These are phyloP conservation scores for Fusarium cyanostomum DNA, from an alignment of 2,329 filamentous ascomycete genomes.

Conservation along the genomic window DNA sequence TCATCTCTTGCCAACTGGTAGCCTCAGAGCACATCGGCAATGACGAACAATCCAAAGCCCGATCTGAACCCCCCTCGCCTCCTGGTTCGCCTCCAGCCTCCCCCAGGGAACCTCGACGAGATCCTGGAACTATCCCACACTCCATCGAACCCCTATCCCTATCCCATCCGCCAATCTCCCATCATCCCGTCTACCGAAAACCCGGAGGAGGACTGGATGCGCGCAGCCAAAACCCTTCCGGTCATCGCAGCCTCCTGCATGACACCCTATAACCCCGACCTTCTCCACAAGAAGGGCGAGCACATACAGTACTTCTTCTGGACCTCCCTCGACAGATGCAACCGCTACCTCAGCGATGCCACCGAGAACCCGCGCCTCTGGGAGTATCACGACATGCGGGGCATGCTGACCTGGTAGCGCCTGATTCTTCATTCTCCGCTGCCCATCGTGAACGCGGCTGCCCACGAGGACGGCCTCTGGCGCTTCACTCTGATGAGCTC, in stretches of 20 bases:
- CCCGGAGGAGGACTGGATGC: slow-evolving; percentile 6
- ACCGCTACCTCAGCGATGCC: neutral
- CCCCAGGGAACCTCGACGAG: neutral
- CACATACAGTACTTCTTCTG: slow-evolving; percentile 41
- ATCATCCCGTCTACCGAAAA: neutral
- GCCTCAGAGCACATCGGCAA: too few relatives aligned
- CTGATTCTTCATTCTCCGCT: slow-evolving; percentile 29
- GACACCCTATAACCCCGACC: too few relatives aligned
- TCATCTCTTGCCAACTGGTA: too few relatives aligned
- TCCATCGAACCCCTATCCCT: neutral
- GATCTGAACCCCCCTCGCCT: neutral
- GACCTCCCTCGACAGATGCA: slow-evolving; percentile 36
- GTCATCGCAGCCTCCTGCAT: neutral
- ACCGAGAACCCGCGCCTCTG: neutral
- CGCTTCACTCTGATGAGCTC: slow-evolving; percentile 30
- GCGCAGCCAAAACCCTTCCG: neutral
- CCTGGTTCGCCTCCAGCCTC: neutral
- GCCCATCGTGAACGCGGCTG: slow-evolving; percentile 27
- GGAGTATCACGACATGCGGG: slow-evolving; percentile 1
- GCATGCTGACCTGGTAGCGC: slow-evolving; percentile 44
- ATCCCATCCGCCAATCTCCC: slow-evolving; percentile 4
- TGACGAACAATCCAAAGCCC: too few relatives aligned
- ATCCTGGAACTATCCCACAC: neutral
- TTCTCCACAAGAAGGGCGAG: neutral
- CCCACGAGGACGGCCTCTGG: slow-evolving; percentile 42